A percentile compares a stretch with the other conserved stretches of the same genome.
These are phyloP conservation scores for Saccharomycopsis oosterbeekiorum DNA, from an alignment of 805 yeast genomes.

Conservation along the genomic window DNA sequence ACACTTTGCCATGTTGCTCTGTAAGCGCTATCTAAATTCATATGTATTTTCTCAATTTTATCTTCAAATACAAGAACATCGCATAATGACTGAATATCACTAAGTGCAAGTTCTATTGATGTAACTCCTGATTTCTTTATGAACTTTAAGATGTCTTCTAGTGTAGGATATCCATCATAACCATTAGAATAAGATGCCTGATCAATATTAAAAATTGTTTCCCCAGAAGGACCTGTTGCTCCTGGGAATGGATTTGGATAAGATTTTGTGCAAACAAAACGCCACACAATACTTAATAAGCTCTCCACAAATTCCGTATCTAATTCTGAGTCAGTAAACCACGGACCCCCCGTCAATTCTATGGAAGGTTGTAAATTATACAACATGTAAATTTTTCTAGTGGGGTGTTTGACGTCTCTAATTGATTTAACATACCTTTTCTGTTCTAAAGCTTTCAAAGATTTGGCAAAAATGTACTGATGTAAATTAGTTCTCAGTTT, in stretches of 20 bases:
- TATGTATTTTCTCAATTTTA: constrained; percentile 50
- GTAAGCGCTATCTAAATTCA: constrained; percentile 41
- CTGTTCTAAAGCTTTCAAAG: constrained; percentile 68
- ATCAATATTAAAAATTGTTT: constrained; percentile 19
- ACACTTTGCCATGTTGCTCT: constrained; percentile 74
- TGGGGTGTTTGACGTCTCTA: constrained; percentile 85
- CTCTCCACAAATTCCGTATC: constrained; percentile 90
- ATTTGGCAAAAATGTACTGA: constrained; percentile 80
- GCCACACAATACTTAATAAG: constrained; percentile 76
- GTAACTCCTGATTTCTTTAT: constrained; percentile 66
- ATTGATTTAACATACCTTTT: constrained; percentile 82
- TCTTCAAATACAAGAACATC: constrained; percentile 86
- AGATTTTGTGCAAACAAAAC: constrained; percentile 66
- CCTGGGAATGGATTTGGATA: constrained; percentile 37
- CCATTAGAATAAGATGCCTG: constrained; percentile 42
- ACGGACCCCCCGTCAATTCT: constrained; percentile 97
- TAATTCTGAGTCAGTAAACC: constrained; percentile 94
- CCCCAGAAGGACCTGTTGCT: constrained; percentile 6
- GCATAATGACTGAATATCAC: constrained; percentile 73
- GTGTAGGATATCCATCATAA: constrained; percentile 54
- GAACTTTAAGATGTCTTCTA: constrained; percentile 68
- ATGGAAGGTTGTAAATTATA: constrained; percentile 88
- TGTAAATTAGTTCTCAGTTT: constrained; percentile 83
- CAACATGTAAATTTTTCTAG: constrained; percentile 92
- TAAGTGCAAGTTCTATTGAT: constrained; percentile 62